Evolutionary conservation across 2,329 filamentous ascomycete genomes (phyloP).

Genomic region (Xylaria sp.): DNA sequence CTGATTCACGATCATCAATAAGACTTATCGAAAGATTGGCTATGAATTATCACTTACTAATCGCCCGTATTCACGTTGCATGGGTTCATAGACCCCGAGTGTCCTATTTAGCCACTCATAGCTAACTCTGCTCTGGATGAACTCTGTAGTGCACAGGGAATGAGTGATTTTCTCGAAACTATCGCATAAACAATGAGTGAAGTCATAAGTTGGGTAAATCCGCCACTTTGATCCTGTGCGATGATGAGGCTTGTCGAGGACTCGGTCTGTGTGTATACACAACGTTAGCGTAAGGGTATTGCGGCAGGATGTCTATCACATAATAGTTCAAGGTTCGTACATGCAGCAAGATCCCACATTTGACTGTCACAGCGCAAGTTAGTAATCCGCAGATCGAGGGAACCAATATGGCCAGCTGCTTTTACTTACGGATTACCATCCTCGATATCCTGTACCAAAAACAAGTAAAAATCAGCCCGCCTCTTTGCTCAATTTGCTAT

Average conservation of each 20-base stretch:
- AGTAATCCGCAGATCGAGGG: not conserved
- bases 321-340: not conserved
- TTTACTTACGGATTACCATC: conserved; percentile 59
- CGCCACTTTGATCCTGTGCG: conserved; percentile 86
- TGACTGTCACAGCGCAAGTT: conserved; percentile 57
- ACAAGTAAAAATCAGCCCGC: not conserved
- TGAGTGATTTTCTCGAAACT: conserved; percentile 93
- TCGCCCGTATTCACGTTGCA: conserved; percentile 84
- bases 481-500: not conserved
- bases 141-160: conserved; percentile 89
- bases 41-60: not conserved
- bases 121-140: conserved; percentile 76
- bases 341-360: conserved; percentile 50
- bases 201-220: conserved; percentile 96
- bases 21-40: not conserved
- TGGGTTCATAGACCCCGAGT: conserved; percentile 82
- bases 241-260: conserved; percentile 66
- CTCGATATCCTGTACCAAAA: conserved; percentile 69
- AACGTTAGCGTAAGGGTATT: not conserved
- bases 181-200: conserved; percentile 90
- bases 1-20: not conserved
- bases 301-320: not conserved
- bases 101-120: conserved; percentile 92
- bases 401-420: not conserved
- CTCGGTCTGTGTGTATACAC: not conserved